Base-by-base conservation (phyloP, 192 early-diverging fungal genomes). In the Coemansia interrupta region DNA sequence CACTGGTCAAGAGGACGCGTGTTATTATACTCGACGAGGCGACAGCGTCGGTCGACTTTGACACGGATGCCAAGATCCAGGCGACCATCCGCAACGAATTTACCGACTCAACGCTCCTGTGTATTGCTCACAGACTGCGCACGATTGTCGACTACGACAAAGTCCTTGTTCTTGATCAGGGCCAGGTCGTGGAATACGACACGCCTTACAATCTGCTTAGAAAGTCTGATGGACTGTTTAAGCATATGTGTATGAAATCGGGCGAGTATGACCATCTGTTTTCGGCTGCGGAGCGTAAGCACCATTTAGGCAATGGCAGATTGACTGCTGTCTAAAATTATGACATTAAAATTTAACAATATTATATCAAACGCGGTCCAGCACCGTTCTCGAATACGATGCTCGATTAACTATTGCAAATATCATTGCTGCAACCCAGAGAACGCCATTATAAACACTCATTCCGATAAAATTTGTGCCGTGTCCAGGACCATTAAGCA, bases 11-110 rank as follows among this genome's bases (percentile, higher is more conserved):
- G 65, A 78, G 84, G 38, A 80, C 83, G 29, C 85, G 78, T 40
- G 83, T 92, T 46, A 76, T 90, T 10, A 66, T 91, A 9, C 69
- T 89, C 61, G 89, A 91, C 64, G 89, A 91, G 66, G 88, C 89
- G 1, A 90, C 86, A 12, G 89, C 88, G 15, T 85, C 84, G 26
- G 87, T 91, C 3, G 90, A 92, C 67, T 81, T 86, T 66, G 88
- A 86, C 49, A 93, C 91, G 3, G 92, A 94, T 61, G 83, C 83
- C 7, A 62, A 85, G 42, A 86, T 93, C 52, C 91, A 93, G 65
- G 72, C 78, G 63, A 82, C 83, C 0, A 80, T 92, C 45, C 85
- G 86, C 13, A 77, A 57, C 46, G 76, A 81, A 41, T 87, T 91
- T 65, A 75, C 72, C 19, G 70, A 82, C 6, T 80, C 82, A 5